Conservation (phyloP, 2,329 filamentous ascomycete genomes). For the Penicillium sp. region DNA sequence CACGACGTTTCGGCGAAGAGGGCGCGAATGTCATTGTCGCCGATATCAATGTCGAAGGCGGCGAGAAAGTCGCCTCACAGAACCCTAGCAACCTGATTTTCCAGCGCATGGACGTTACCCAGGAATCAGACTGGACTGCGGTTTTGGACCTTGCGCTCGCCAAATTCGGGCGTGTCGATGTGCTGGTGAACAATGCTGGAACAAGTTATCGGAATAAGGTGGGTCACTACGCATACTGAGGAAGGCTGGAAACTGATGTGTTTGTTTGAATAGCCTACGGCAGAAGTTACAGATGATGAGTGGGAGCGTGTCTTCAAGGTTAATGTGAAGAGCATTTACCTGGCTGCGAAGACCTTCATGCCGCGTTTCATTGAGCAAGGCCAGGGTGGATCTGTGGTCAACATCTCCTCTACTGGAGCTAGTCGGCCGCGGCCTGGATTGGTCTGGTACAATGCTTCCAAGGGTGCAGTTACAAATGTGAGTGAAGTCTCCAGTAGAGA, state of each 20-base stretch:
- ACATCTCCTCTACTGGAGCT: slow-evolving; percentile 48
- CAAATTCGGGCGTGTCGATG: slow-evolving; percentile 41
- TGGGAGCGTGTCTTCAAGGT: slow-evolving; percentile 49
- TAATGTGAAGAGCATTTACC: slow-evolving; percentile 47
- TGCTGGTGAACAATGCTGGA: slow-evolving; percentile 53
- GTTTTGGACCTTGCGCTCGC: slow-evolving; percentile 33
- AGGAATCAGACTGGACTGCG: slow-evolving; percentile 35
- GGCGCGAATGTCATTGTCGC: slow-evolving; percentile 46
- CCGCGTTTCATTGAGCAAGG: slow-evolving; percentile 42
- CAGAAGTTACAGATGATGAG: slow-evolving; percentile 46
- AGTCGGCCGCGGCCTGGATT: slow-evolving; percentile 45
- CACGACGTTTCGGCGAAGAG: slow-evolving; percentile 42
- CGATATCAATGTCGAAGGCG: slow-evolving; percentile 43
- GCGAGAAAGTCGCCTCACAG: slow-evolving; percentile 34
- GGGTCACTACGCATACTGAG: not conserved
- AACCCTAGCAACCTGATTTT: slow-evolving; percentile 33
- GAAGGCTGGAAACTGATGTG: not conserved
- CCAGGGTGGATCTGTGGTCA: slow-evolving; percentile 46
- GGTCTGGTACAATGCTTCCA: slow-evolving; percentile 50
- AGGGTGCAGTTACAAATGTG: slow-evolving; percentile 49
- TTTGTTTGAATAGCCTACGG: slow-evolving; percentile 33
- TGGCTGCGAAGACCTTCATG: slow-evolving; percentile 37
- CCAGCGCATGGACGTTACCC: slow-evolving; percentile 40
- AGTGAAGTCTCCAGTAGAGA: slow-evolving; percentile 1
- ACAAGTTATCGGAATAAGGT: slow-evolving; percentile 45